Base-by-base conservation (phyloP, 257 asterid genomes). In the Craterostigma plantagineum region DNA sequence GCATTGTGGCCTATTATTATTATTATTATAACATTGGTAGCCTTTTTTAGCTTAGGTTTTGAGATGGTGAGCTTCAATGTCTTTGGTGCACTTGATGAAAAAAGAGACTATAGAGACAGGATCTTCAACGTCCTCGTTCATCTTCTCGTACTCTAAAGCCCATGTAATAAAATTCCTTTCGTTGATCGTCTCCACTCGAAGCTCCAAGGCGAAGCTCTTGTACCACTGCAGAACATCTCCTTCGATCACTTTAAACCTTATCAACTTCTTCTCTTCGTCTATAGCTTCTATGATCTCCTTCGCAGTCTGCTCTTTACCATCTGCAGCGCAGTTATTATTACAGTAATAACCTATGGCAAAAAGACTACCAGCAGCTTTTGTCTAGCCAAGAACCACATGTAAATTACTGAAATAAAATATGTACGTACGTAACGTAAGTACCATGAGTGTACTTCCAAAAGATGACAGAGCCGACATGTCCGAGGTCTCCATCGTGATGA, bases 371-470 rank as follows among this genome's bases (percentile, higher is more conserved):
- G n/a, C n/a, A n/a, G n/a, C n/a, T n/a, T n/a, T n/a, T n/a, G n/a
- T n/a, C n/a, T n/a, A n/a, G n/a, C n/a, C n/a, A n/a, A n/a, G n/a
- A n/a, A n/a, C n/a, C n/a, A n/a, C n/a, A n/a, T n/a, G n/a, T n/a
- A n/a, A n/a, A 0, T 9, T 3, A 0, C 4, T 43, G 6, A 9
- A 43, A 15, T 7, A 9, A 10, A 1, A 4, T 14, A 14, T 1
- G 15, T 40, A 10, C 15, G 1, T 41, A 0, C 45, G 0, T 11
- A n/a, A 3, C 10, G n/a, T 44, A 35, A 33, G 6, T 16, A 51
- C 56, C 56, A 4, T 18, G 48, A 4, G 41, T 41, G 17, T 51
- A 51, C 2, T 41, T 51, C 49, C 56, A 51, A 0, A 11, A 1
- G 40, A 51, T 15, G 7, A 41, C 27, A 1, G 56, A 51, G 9